Base-by-base conservation (phyloP, 805 yeast species). In the Wickerhamiella siamensis region DNA sequence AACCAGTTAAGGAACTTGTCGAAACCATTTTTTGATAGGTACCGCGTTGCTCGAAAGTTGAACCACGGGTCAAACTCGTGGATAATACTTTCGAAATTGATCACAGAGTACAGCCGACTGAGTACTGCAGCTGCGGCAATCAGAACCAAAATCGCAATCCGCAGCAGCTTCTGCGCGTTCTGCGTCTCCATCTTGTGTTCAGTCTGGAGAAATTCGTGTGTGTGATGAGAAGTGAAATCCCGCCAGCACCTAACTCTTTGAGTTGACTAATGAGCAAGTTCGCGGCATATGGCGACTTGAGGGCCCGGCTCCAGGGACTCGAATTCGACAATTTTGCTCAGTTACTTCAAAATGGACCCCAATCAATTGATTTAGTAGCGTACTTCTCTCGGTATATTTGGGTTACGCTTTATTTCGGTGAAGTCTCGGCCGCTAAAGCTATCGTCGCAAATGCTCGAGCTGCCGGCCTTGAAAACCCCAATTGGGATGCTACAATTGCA, bases 1-100 rank as follows among this genome's bases (percentile, higher is more conserved):
- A 91, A 91, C 98, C 98, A 91, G 61, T 91, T 91, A 56, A 93
- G 70, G 57, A 91, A 93, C 51, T 86, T 87, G 67, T 86, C 80
- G 61, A 75, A 88, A 5, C 91, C 79, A 56, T 84, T 76, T 35
- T 74, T 67, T 24, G 84, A 94, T 50, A 91, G 71, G 61, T 83
- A 84, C 61, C 82, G 81, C n/a, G 98, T 83, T 35, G 98, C 98
- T 50, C 98, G 69, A 67, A 74, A 91, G 63, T 91, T 91, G 72
- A 61, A 61, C 66, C 66, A 62, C 21, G 66, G 66, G 48, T 64
- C 69, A 62, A 91, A 91, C 62, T 91, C 99, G 65, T 91, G 99
- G 62, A 91, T 91, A 57, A 91, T 93, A 40, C 87, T 76, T 64
- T 91, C 99, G 58, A 86, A 91, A 49, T 96, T 73, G 46, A 93